Evolutionary conservation across 257 asterid species (phyloP).

Genomic region (Jacaranda copaia): DNA sequence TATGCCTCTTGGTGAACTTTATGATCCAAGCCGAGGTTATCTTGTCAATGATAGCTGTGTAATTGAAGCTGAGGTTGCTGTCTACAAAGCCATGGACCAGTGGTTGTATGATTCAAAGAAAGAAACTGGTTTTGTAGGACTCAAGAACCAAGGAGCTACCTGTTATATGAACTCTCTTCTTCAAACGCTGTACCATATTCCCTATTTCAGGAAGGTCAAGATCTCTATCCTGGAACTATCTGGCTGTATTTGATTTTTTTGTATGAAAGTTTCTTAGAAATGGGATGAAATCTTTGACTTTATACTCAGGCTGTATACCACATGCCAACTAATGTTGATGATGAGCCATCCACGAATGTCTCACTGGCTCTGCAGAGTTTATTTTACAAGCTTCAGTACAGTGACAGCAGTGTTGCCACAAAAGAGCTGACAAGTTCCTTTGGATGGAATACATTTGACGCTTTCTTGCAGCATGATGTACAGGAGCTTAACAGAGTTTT

Average conservation of each 20-base stretch:
- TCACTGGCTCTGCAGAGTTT: conserved; percentile 73
- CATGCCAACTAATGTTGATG: conserved; percentile 76
- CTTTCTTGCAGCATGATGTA: conserved; percentile 75
- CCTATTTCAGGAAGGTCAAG: conserved; percentile 66
- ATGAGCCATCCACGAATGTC: conserved; percentile 66
- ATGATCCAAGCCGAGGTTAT: conserved; percentile 43
- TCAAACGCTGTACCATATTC: conserved; percentile 67
- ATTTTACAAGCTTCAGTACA: conserved; percentile 71
- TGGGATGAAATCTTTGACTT: background rate
- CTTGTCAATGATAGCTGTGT: conserved; percentile 50
- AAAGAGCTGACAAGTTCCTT: conserved; percentile 73
- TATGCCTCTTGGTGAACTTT: background rate
- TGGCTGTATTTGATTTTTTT: conserved; percentile 9
- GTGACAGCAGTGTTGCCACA: conserved; percentile 69
- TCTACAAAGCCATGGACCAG: conserved; percentile 62
- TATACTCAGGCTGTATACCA: conserved; percentile 67
- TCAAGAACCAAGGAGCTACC: conserved; percentile 78
- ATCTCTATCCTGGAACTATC: background rate
- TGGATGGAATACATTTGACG: conserved; percentile 75
- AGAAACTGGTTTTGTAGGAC: conserved; percentile 76
- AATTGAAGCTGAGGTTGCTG: conserved; percentile 55
- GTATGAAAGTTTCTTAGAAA: background rate
- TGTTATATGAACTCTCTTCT: conserved; percentile 43
- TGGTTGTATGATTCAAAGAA: conserved; percentile 71
- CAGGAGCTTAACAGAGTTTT: conserved; percentile 73